Evolutionary conservation across 1,139 yeast genomes (phyloP), one percentile per base, ranked within the genome.

Genomic region (Scheffersomyces titani): DNA sequence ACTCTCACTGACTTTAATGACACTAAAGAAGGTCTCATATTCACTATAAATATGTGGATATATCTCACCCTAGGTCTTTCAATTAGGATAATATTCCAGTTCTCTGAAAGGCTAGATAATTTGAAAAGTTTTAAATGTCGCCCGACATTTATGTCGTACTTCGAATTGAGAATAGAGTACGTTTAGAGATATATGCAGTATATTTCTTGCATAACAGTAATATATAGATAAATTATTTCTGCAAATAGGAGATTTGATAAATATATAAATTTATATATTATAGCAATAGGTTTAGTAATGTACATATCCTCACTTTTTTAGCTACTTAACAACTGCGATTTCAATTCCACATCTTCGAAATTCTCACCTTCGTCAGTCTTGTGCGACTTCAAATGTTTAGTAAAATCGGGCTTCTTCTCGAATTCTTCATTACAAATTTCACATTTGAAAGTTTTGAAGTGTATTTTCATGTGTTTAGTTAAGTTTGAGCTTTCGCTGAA

Each of bases 401-500:
- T 67, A 56, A 72, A 73, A 55, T 72, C 75, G 4, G 73, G 66
- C 60, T 78, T 78, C 59, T 74, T 76, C 46, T 81, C 82, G 63
- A 86, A 88, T 57, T 82, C 78, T 61, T 74, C 76, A 9, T 81
- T 74, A 67, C 92, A 88, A 16, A 64, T 61, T 2, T 71, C 76
- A 68, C 92, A 88, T 54, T 74, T 77, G 67, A 70, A 84, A 45
- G 72, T 69, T 59, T 86, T 80, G 49, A 74, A 71, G 68, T 89
- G 96, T 1, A 83, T 84, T 66, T 84, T 89, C 87, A 91, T 84
- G 70, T 94, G 99, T 67, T 94, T 94, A 22, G 92, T 88, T 64
- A 93, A 77, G 68, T 94, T 93, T 18, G 97, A 89, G 51, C 94
- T 87, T 69, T 94, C 98, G 59, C 96, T 88, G 67, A 94, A 94